Conservation (phyloP, 208 protist species). For the Acanthamoeba triangularis region DNA sequence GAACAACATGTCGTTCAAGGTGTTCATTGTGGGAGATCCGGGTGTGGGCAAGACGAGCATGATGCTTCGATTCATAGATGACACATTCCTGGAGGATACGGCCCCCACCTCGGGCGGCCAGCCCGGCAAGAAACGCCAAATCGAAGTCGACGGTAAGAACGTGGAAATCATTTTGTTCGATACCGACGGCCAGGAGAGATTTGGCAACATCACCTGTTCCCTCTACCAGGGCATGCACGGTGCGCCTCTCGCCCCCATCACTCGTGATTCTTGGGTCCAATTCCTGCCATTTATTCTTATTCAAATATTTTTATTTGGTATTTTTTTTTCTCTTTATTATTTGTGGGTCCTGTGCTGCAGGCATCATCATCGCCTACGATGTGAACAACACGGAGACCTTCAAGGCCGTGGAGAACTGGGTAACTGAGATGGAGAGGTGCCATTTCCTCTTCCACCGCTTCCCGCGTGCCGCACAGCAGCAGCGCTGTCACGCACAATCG, state of each 20-base stretch:
- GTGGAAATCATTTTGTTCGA: constrained; percentile 96
- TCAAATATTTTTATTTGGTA: neutral
- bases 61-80: constrained; percentile 41
- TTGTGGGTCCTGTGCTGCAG: neutral
- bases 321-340: neutral
- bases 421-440: constrained; percentile 43
- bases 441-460: neutral
- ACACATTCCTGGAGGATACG: constrained; percentile 32
- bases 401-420: constrained; percentile 9
- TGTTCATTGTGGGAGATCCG: constrained; percentile 37
- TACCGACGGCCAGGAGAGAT: constrained; percentile 69
- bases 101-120: constrained; percentile 88
- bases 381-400: constrained; percentile 13
- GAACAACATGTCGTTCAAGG: constrained; percentile 19
- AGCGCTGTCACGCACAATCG: neutral
- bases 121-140: constrained; percentile 97
- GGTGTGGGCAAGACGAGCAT: constrained; percentile 50
- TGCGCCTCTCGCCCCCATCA: neutral
- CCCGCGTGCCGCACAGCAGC: neutral
- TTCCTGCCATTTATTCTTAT: neutral
- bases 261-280: neutral
- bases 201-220: constrained; percentile 63
- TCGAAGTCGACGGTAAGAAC: constrained; percentile 97
- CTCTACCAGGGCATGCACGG: constrained; percentile 56
- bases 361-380: constrained; percentile 65